Conservation (phyloP, 2,329 filamentous ascomycete species). For the Neospermospora avenae region DNA sequence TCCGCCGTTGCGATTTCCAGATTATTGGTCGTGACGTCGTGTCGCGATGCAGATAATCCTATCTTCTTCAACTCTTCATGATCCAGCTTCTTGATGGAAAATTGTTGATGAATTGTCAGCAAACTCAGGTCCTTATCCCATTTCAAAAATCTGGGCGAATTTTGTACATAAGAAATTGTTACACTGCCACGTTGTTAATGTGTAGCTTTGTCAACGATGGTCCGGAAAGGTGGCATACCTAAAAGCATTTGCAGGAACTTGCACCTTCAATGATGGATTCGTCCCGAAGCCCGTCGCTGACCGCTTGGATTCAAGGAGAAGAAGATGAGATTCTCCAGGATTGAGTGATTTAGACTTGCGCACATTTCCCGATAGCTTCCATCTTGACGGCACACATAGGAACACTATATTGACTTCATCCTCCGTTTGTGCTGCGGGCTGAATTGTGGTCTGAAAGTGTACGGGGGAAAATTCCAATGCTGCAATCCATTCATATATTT, state of each 20-base stretch:
- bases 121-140: background rate
- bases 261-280: background rate
- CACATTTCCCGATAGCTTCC: background rate
- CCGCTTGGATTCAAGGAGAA: background rate
- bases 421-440: background rate
- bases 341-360: background rate
- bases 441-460: background rate
- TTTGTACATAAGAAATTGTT: background rate
- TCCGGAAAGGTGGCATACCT: background rate
- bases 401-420: background rate
- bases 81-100: background rate
- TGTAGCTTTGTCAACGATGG: background rate
- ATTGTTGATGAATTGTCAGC: background rate
- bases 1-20: background rate
- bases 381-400: background rate
- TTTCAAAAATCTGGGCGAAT: background rate
- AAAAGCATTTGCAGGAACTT: background rate
- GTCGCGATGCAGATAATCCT: background rate
- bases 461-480: background rate
- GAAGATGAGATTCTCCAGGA: background rate
- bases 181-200: background rate
- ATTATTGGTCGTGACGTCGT: no score
- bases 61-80: background rate
- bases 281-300: background rate
- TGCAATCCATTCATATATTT: background rate